These are phyloP conservation scores for Cryptococcus neoformans DNA, from an alignment of 1,284 basidiomycete genomes.

Conservation along the genomic window DNA sequence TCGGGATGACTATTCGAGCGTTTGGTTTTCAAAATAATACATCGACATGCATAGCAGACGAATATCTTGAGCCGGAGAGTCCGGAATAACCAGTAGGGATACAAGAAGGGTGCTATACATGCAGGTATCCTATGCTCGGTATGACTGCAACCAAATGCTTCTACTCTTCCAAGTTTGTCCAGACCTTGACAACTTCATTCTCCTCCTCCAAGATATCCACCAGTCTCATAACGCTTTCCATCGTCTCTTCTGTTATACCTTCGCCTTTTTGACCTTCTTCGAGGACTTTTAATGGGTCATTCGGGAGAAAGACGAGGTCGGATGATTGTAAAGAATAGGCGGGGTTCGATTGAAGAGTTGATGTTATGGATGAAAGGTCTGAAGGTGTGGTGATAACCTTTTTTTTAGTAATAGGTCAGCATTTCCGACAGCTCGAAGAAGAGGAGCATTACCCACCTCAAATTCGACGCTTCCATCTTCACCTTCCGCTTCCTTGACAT, in stretches of 20 bases:
- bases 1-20: too few species aligned
- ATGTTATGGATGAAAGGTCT: conserved; percentile 27
- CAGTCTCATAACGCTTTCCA: conserved; percentile 26
- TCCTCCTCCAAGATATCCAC: conserved; percentile 42
- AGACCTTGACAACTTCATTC: conserved; percentile 43
- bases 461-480: conserved; percentile 34
- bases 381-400: conserved; percentile 35
- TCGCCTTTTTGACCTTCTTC: conserved; percentile 18
- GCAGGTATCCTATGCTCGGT: too few species aligned
- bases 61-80: too few species aligned
- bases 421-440: not conserved
- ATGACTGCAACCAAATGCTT: too few species aligned
- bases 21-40: not conserved
- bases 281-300: conserved; percentile 26
- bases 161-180: conserved; percentile 38
- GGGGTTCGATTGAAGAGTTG: conserved; percentile 13
- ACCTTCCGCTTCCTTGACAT: conserved; percentile 48
- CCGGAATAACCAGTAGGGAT: too few species aligned
- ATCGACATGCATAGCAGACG: too few species aligned
- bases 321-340: conserved; percentile 26
- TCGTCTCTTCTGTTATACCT: conserved; percentile 33
- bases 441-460: conserved; percentile 1
- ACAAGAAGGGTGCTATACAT: too few species aligned
- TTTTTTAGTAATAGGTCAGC: not conserved
- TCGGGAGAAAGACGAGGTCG: conserved; percentile 39